These are phyloP conservation scores for Naegleria gruberi DNA, from an alignment of 208 protist species.

Conservation along the genomic window DNA sequence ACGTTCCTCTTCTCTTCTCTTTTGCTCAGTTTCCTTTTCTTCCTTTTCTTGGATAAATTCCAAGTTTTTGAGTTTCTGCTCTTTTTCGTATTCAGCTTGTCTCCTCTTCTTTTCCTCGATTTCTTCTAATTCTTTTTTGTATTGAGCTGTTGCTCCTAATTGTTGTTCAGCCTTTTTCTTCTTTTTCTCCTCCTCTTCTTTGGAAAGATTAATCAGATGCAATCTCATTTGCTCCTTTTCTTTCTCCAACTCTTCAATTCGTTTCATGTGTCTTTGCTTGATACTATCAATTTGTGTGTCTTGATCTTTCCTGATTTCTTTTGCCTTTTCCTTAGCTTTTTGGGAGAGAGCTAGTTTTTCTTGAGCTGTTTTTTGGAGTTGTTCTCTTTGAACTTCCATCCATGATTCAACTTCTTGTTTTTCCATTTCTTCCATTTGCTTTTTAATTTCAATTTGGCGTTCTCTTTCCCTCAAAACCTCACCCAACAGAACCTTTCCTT, in stretches of 20 bases:
- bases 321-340: background rate
- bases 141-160: background rate
- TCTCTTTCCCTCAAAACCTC: conserved; percentile 1
- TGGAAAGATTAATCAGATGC: no score
- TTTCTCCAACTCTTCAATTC: background rate
- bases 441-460: background rate
- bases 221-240: background rate
- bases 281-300: background rate
- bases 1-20: conserved; percentile 3
- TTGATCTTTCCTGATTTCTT: background rate
- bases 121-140: background rate
- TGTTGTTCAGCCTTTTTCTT: background rate
- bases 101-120: background rate
- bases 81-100: background rate
- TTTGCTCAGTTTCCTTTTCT: background rate
- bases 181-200: background rate
- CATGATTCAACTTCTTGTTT: background rate
- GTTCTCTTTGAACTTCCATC: background rate
- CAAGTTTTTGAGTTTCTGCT: background rate
- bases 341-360: background rate
- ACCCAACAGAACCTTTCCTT: background rate
- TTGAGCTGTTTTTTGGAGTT: background rate
- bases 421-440: background rate
- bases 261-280: background rate
- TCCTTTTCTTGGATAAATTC: background rate